Conservation (phyloP, 192 early-diverging fungal genomes). For the Podila horticola region DNA sequence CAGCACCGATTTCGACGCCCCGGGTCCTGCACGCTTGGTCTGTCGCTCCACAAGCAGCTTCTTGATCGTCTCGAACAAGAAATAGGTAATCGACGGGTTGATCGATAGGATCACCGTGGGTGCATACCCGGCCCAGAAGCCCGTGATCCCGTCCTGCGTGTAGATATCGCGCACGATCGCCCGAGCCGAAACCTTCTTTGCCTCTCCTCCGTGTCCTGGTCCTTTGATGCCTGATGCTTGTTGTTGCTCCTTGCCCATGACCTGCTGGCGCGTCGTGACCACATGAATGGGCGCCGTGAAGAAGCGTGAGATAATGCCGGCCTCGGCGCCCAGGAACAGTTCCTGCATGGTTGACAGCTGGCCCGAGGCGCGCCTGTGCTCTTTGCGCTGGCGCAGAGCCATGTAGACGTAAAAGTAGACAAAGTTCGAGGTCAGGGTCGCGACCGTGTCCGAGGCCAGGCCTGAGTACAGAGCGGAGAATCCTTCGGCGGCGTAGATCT, state of each 20-base stretch:
- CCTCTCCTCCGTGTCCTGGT: not conserved
- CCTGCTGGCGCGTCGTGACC: slow-evolving; percentile 59
- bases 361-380: slow-evolving; percentile 51
- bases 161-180: slow-evolving; percentile 51
- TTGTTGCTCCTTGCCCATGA: slow-evolving; percentile 34
- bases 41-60: slow-evolving; percentile 18
- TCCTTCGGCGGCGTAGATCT: slow-evolving; percentile 50
- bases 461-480: slow-evolving; percentile 57
- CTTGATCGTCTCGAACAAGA: slow-evolving; percentile 60
- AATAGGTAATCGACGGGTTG: slow-evolving; percentile 65
- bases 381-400: slow-evolving; percentile 54
- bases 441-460: slow-evolving; percentile 58
- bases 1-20: slow-evolving; percentile 23
- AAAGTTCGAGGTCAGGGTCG: slow-evolving; percentile 60
- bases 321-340: slow-evolving; percentile 61
- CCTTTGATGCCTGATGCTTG: not conserved
- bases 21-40: slow-evolving; percentile 1
- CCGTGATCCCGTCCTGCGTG: slow-evolving; percentile 54
- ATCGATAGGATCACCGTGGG: slow-evolving; percentile 57
- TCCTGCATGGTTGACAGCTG: slow-evolving; percentile 57
- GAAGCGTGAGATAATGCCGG: slow-evolving; percentile 57
- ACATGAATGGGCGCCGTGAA: slow-evolving; percentile 63
- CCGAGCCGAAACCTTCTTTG: slow-evolving; percentile 36
- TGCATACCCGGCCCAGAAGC: slow-evolving; percentile 62
- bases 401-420: slow-evolving; percentile 64